Evolutionary conservation across 1,284 basidiomycete species (phyloP).

Genomic region (Cutaneotrichosporon cutaneum): DNA sequence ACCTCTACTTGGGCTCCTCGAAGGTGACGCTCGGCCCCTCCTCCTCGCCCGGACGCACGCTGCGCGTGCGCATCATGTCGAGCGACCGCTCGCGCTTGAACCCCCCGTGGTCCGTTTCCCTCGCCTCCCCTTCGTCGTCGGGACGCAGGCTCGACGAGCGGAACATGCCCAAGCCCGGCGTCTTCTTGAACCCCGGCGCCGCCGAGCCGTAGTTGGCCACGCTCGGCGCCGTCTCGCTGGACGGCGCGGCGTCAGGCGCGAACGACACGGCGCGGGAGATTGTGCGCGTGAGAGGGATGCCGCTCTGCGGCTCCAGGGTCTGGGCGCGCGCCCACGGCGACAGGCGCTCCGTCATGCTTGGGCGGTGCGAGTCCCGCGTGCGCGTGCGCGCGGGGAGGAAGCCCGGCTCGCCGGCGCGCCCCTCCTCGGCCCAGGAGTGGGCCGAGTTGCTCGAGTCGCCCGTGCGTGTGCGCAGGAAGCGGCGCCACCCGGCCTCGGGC

Average conservation of each 20-base stretch:
- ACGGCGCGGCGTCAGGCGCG: slow-evolving; percentile 36
- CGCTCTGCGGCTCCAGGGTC: slow-evolving; percentile 14
- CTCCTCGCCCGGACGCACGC: background rate
- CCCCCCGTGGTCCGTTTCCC: slow-evolving; percentile 29
- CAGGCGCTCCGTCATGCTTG: background rate
- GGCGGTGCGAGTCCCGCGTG: background rate
- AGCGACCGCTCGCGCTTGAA: slow-evolving; percentile 45
- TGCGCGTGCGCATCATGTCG: slow-evolving; percentile 42
- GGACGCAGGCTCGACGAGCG: slow-evolving; percentile 38
- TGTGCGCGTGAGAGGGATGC: slow-evolving; percentile 22
- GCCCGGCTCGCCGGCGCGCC: slow-evolving; percentile 15
- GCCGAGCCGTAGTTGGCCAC: slow-evolving; percentile 40
- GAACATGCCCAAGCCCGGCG: slow-evolving; percentile 44
- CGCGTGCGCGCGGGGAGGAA: slow-evolving; percentile 13
- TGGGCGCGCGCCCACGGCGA: background rate
- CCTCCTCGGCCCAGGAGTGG: slow-evolving; percentile 15
- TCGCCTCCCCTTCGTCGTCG: slow-evolving; percentile 8
- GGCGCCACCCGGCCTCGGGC: slow-evolving; percentile 20
- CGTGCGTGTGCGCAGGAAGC: slow-evolving; percentile 20
- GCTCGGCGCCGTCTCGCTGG: slow-evolving; percentile 45
- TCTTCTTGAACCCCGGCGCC: slow-evolving; percentile 42
- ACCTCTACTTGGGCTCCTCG: slow-evolving; percentile 9
- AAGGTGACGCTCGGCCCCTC: slow-evolving; percentile 14
- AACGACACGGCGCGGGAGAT: slow-evolving; percentile 49
- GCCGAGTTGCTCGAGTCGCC: slow-evolving; percentile 10